Evolutionary conservation across 2,329 filamentous ascomycete genomes (phyloP).

Genomic region (Mycogone perniciosa): DNA sequence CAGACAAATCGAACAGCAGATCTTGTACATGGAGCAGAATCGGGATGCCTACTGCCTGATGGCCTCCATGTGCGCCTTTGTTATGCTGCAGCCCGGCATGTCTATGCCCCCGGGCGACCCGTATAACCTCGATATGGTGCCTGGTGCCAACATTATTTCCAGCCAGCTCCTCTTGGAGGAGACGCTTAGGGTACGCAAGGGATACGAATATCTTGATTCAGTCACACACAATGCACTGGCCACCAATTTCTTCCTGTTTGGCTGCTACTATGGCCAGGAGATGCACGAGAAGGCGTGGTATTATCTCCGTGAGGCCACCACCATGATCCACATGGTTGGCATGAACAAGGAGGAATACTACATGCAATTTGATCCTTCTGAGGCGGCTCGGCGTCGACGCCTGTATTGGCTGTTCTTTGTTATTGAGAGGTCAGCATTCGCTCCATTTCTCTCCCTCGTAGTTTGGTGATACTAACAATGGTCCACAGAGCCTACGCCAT

Average conservation of each 20-base stretch:
- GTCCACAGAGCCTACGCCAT: constrained; percentile 57
- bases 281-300: constrained; percentile 74
- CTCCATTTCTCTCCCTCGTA: background rate
- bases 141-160: constrained; percentile 55
- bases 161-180: constrained; percentile 64
- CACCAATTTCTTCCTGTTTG: constrained; percentile 76
- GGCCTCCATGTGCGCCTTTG: constrained; percentile 59
- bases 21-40: constrained; percentile 55
- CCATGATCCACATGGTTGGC: constrained; percentile 55
- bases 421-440: constrained; percentile 53
- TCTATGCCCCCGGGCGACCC: constrained; percentile 50
- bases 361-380: constrained; percentile 49
- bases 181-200: constrained; percentile 56
- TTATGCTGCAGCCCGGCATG: constrained; percentile 65
- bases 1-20: constrained; percentile 50
- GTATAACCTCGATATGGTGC: constrained; percentile 49
- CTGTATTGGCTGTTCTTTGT: constrained; percentile 70
- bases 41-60: constrained; percentile 59
- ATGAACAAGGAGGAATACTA: constrained; percentile 61
- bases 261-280: constrained; percentile 63
- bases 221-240: constrained; percentile 54
- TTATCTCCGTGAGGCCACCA: constrained; percentile 69
- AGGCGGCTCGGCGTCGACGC: constrained; percentile 57
- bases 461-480: background rate
- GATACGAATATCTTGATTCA: constrained; percentile 52